Percentiles rank a stretch among this genome's conserved stretches.
Evolutionary conservation across 352 stramenopile species (phyloP).

Genomic region (Phytophthora pini): DNA sequence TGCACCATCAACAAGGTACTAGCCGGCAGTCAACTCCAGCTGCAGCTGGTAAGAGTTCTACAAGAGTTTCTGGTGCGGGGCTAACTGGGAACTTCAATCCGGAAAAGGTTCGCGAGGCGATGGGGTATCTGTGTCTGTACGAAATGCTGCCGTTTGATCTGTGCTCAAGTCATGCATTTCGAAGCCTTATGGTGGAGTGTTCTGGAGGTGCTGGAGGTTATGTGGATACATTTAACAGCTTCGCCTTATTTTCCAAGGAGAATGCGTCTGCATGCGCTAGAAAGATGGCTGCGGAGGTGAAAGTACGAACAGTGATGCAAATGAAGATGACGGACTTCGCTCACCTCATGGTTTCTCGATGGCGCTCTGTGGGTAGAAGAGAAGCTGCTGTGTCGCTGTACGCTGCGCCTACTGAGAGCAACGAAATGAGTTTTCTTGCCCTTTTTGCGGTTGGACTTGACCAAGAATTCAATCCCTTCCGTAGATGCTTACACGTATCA

Average conservation of each 20-base stretch:
- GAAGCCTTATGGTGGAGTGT: constrained; percentile 65
- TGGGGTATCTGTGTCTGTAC: constrained; percentile 66
- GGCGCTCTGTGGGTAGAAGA: constrained; percentile 23
- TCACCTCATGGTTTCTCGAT: constrained; percentile 68
- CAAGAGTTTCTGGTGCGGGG: not conserved
- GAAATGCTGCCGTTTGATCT: constrained; percentile 79
- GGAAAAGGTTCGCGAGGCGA: constrained; percentile 67
- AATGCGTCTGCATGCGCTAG: constrained; percentile 52
- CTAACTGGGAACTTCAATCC: constrained; percentile 37
- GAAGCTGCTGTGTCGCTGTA: not conserved
- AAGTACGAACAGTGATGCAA: constrained; percentile 53
- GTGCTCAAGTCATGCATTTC: constrained; percentile 64
- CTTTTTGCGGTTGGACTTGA: constrained; percentile 70
- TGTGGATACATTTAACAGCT: constrained; percentile 47
- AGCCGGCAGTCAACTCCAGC: constrained; percentile 4
- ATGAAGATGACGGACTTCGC: constrained; percentile 68
- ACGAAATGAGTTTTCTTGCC: constrained; percentile 40
- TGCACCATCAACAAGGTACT: constrained; percentile 25
- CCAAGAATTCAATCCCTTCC: constrained; percentile 70
- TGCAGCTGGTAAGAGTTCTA: not conserved
- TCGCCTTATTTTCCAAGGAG: constrained; percentile 54
- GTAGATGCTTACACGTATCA: constrained; percentile 63
- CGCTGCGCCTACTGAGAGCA: not conserved
- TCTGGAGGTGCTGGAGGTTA: constrained; percentile 41
- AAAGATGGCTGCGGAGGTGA: constrained; percentile 62